Conservation (phyloP, 371 early-diverging fungal genomes). For the Parasitella parasitica region DNA sequence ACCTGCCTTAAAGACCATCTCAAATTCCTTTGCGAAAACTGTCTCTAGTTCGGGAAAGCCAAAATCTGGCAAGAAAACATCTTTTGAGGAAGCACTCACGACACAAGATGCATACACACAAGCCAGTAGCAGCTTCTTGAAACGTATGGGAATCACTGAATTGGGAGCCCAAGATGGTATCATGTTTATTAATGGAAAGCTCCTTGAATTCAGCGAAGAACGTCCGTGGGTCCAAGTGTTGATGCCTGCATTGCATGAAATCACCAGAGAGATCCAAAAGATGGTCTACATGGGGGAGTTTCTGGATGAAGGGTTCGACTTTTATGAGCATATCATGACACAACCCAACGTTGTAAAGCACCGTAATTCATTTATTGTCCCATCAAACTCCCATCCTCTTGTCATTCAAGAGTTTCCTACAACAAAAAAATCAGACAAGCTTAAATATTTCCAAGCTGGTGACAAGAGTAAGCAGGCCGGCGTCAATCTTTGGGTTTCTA, state of each 20-base stretch:
- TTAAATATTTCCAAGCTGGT: slow-evolving; percentile 23
- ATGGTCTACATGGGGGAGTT: slow-evolving; percentile 46
- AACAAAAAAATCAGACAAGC: not conserved
- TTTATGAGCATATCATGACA: slow-evolving; percentile 71
- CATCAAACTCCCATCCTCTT: slow-evolving; percentile 57
- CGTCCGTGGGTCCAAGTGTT: slow-evolving; percentile 37
- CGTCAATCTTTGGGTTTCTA: slow-evolving; percentile 49
- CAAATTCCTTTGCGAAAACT: slow-evolving; percentile 4
- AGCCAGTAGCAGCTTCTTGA: slow-evolving; percentile 21
- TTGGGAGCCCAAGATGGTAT: slow-evolving; percentile 30
- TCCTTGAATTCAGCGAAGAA: slow-evolving; percentile 58
- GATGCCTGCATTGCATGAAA: slow-evolving; percentile 31
- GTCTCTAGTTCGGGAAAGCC: slow-evolving; percentile 2
- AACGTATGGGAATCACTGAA: slow-evolving; percentile 34
- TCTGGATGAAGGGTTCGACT: slow-evolving; percentile 37
- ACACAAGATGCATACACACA: slow-evolving; percentile 23
- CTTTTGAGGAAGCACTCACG: slow-evolving; percentile 33
- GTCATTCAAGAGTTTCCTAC: slow-evolving; percentile 27
- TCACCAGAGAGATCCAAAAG: slow-evolving; percentile 29
- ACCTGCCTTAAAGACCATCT: slow-evolving; percentile 1
- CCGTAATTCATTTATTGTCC: slow-evolving; percentile 69
- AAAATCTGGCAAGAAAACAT: not conserved
- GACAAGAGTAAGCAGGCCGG: slow-evolving; percentile 8
- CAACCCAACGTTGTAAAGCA: slow-evolving; percentile 54
- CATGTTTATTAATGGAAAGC: slow-evolving; percentile 83